Conservation (phyloP, 805 yeast genomes). For the Kodamaea jinghongensis region DNA sequence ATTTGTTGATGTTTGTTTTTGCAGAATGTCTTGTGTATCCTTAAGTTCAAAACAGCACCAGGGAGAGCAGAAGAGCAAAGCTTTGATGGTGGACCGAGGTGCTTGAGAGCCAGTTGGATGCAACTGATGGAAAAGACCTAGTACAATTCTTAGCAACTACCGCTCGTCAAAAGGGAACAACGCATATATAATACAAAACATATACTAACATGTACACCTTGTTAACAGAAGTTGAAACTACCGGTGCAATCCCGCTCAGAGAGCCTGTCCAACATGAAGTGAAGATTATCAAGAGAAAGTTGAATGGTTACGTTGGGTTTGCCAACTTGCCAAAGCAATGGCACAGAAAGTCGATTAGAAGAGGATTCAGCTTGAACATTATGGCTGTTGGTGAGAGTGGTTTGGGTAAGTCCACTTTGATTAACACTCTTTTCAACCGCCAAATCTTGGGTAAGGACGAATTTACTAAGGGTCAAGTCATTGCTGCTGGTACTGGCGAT, state of each 20-base stretch:
- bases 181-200: neutral
- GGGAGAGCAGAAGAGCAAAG: no score
- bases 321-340: constrained; percentile 98
- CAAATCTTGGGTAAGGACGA: constrained; percentile 27
- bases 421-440: constrained; percentile 77
- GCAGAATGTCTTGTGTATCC: no score
- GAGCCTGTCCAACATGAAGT: constrained; percentile 33
- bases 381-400: constrained; percentile 93
- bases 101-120: no score
- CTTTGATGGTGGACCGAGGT: no score
- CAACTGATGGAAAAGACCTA: no score
- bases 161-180: no score
- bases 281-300: constrained; percentile 74
- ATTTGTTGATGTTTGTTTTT: no score
- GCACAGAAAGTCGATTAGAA: constrained; percentile 83
- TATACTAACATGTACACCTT: constrained; percentile 7
- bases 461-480: constrained; percentile 14
- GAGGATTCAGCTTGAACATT: constrained; percentile 83
- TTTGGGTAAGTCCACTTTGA: constrained; percentile 87
- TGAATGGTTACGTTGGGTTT: constrained; percentile 93
- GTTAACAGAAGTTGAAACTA: constrained; percentile 15
- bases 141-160: no score
- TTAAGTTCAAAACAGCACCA: no score
- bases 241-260: constrained; percentile 10
- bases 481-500: constrained; percentile 11